These are phyloP conservation scores for Diospyros lotus DNA, from an alignment of 148 eudicot genomes.

Conservation along the genomic window DNA sequence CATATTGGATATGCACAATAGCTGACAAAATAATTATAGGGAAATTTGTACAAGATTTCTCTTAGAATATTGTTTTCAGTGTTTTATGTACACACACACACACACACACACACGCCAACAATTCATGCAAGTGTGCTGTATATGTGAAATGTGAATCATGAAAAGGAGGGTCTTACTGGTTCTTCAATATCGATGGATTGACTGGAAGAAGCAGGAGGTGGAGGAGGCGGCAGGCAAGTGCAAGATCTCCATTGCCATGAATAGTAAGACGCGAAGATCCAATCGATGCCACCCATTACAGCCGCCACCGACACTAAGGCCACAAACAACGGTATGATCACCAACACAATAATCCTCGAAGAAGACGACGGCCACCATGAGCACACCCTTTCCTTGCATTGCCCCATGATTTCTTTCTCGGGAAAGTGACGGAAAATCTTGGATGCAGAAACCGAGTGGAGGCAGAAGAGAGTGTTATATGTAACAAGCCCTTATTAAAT, in stretches of 20 bases:
- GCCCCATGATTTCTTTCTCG: slow-evolving; percentile 10
- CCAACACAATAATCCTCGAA: slow-evolving; percentile 20
- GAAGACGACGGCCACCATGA: slow-evolving; percentile 26
- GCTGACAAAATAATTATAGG: no score
- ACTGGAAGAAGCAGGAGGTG: background rate
- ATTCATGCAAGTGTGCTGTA: no score
- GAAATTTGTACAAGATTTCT: no score
- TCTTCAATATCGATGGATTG: background rate
- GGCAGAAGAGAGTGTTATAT: no score
- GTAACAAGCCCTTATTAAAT: no score
- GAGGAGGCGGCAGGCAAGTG: background rate
- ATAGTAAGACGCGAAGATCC: slow-evolving; percentile 14
- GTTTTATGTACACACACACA: no score
- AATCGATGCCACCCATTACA: slow-evolving; percentile 11
- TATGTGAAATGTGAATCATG: no score
- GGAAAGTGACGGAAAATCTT: no score
- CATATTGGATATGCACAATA: no score
- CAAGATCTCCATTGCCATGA: slow-evolving; percentile 17
- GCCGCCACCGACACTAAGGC: slow-evolving; percentile 26
- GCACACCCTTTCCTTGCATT: slow-evolving; percentile 16
- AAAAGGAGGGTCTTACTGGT: slow-evolving; percentile 5
- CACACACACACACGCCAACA: no score
- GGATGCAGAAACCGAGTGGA: no score
- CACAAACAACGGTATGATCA: slow-evolving; percentile 25
- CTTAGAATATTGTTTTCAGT: no score